phyloP scores from a whole-genome alignment of 331 rosid genomes.

The Pyracantha coccinea region DNA sequence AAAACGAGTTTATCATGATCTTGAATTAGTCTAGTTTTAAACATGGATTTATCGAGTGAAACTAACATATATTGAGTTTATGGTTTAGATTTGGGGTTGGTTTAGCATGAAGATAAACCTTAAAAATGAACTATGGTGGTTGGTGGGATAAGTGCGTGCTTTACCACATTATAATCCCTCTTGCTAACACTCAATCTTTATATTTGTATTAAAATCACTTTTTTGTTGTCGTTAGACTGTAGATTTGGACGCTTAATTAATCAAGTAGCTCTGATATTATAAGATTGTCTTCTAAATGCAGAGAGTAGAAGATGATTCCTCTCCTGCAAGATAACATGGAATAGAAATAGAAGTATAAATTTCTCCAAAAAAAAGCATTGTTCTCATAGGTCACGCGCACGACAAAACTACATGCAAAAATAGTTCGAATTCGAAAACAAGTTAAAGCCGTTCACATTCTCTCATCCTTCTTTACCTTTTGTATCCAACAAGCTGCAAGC shows the following conservation, averaged over 20 bases:
- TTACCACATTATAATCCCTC: neutral
- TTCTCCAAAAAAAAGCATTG: neutral
- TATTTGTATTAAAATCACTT: neutral
- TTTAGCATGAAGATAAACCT: neutral
- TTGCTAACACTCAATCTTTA: neutral
- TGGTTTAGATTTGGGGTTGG: neutral
- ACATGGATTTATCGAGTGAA: neutral
- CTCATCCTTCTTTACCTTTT: conserved; percentile 19
- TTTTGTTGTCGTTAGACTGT: neutral
- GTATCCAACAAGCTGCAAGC: conserved; percentile 17
- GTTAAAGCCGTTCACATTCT: neutral
- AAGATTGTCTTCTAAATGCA: neutral
- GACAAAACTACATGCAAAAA: conserved; percentile 1
- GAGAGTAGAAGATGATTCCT: neutral
- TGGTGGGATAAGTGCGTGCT: neutral
- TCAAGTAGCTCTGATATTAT: neutral
- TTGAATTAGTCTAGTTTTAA: neutral
- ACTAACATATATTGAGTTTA: neutral
- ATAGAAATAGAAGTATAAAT: neutral
- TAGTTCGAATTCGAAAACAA: conserved; percentile 1
- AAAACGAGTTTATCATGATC: neutral
- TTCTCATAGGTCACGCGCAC: conserved; percentile 1
- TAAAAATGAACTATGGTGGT: neutral
- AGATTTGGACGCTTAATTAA: neutral
- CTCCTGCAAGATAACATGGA: neutral